These are phyloP conservation scores for Parietaria judaica DNA, from an alignment of 306 rosid genomes.

Conservation along the genomic window DNA sequence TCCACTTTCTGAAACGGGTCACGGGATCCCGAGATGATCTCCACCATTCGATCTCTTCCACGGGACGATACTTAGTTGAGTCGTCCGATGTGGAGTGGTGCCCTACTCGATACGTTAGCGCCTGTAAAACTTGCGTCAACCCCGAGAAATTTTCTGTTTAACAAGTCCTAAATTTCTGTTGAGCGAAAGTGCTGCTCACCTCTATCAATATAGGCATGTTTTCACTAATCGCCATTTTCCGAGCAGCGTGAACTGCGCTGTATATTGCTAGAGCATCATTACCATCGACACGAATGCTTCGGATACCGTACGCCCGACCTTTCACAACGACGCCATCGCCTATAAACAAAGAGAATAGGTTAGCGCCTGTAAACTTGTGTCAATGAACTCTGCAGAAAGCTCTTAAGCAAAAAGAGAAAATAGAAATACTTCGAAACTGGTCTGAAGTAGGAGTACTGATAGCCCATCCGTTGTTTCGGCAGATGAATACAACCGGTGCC, in stretches of 20 bases:
- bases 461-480: conserved; percentile 99
- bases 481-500: conserved; percentile 81
- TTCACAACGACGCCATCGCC: conserved; percentile 85
- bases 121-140: conserved; percentile 30
- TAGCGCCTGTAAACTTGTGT: too few relatives aligned
- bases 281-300: conserved; percentile 88
- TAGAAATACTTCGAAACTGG: conserved; percentile 72
- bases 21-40: conserved; percentile 61
- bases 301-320: conserved; percentile 78
- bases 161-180: neutral
- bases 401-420: neutral
- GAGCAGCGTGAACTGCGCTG: conserved; percentile 68
- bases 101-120: conserved; percentile 86
- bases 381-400: too few relatives aligned
- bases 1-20: conserved; percentile 80
- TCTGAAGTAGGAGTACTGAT: conserved; percentile 92
- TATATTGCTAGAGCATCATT: conserved; percentile 83
- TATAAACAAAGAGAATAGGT: conserved; percentile 20
- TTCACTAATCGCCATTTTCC: conserved; percentile 71
- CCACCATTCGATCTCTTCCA: conserved; percentile 78
- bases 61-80: conserved; percentile 81
- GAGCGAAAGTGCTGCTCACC: conserved; percentile 29
- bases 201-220: conserved; percentile 76
- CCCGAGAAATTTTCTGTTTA: neutral
- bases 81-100: conserved; percentile 98